Evolutionary conservation across 805 yeast species (phyloP).

Genomic region (Brettanomyces sp.): DNA sequence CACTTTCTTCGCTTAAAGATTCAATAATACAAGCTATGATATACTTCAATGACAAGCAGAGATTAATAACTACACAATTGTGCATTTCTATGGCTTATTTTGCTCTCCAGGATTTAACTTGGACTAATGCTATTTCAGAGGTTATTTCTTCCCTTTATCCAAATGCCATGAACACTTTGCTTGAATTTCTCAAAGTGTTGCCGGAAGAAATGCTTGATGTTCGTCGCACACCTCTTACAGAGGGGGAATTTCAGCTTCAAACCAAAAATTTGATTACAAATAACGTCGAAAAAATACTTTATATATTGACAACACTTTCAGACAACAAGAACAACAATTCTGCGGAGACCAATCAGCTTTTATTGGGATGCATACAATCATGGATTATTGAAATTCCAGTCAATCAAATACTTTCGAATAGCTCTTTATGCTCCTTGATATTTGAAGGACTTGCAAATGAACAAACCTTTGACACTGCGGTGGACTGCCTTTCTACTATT

Average conservation of each 20-base stretch:
- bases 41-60: constrained; percentile 32
- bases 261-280: constrained; percentile 52
- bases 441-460: constrained; percentile 51
- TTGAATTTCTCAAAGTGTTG: constrained; percentile 75
- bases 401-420: constrained; percentile 51
- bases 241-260: constrained; percentile 66
- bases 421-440: constrained; percentile 58
- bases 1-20: constrained; percentile 54
- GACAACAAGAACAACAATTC: constrained; percentile 17
- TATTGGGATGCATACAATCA: constrained; percentile 71
- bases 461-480: constrained; percentile 71
- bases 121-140: constrained; percentile 67
- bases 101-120: constrained; percentile 64
- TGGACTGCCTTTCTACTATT: constrained; percentile 79
- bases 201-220: constrained; percentile 87
- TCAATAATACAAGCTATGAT: constrained; percentile 52
- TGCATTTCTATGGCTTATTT: constrained; percentile 75
- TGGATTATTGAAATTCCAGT: constrained; percentile 89
- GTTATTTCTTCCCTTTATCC: constrained; percentile 43
- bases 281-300: constrained; percentile 61
- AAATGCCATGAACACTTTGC: constrained; percentile 35
- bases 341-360: constrained; percentile 29
- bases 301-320: constrained; percentile 47
- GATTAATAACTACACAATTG: constrained; percentile 71
- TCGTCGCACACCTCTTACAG: constrained; percentile 68